A percentile compares a stretch with the other conserved stretches of the same genome.
These are phyloP conservation scores for Botryotinia narcissicola DNA, from an alignment of 2,329 filamentous ascomycete genomes.

Conservation along the genomic window DNA sequence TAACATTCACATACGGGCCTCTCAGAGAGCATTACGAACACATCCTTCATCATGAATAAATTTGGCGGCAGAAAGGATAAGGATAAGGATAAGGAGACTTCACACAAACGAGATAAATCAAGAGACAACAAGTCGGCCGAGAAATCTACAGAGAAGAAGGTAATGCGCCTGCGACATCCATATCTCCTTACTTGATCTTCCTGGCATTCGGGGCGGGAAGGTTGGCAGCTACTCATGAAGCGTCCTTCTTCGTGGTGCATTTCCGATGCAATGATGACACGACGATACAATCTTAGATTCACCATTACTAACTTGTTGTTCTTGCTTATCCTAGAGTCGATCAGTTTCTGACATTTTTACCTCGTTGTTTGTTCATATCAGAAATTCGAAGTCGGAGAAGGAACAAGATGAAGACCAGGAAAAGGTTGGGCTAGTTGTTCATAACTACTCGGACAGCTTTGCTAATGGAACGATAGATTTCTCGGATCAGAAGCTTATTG, in stretches of 20 bases:
- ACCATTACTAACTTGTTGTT: constrained; percentile 32
- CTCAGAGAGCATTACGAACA: neutral
- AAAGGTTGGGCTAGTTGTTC: constrained; percentile 27
- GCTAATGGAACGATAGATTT: constrained; percentile 43
- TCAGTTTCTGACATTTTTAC: constrained; percentile 59
- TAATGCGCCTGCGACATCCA: constrained; percentile 35
- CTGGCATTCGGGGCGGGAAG: constrained; percentile 25
- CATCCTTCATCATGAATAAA: neutral
- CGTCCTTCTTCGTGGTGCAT: constrained; percentile 22
- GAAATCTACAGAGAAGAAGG: constrained; percentile 47
- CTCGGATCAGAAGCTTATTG: constrained; percentile 52
- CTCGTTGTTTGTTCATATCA: constrained; percentile 63
- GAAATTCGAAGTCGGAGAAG: constrained; percentile 41
- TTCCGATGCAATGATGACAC: constrained; percentile 24
- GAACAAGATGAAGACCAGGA: constrained; percentile 54
- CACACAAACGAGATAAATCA: constrained; percentile 55
- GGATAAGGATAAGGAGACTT: constrained; percentile 40
- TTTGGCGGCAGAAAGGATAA: constrained; percentile 62
- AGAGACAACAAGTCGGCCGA: constrained; percentile 42
- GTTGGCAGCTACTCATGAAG: constrained; percentile 10
- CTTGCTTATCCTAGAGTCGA: constrained; percentile 44
- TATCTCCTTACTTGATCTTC: constrained; percentile 16
- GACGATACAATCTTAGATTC: constrained; percentile 17
- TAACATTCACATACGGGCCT: neutral
- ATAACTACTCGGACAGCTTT: neutral